Conservation (phyloP, 169 alveolate species). For the Plasmodium yoelii region DNA sequence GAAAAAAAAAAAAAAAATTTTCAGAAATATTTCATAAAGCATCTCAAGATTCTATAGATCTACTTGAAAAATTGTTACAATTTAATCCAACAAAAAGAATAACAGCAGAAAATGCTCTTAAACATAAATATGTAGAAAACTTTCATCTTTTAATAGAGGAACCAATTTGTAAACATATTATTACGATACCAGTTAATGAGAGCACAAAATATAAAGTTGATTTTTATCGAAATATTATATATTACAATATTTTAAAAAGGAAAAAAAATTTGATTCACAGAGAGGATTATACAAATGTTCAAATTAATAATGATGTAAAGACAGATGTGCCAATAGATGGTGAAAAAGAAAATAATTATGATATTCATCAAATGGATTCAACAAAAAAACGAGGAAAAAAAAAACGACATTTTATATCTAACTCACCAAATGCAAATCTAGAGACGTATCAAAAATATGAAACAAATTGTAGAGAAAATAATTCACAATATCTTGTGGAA, state of each 20-base stretch:
- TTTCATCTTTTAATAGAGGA: constrained; percentile 91
- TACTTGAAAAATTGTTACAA: constrained; percentile 85
- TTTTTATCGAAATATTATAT: constrained; percentile 90
- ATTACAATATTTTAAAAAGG: constrained; percentile 86
- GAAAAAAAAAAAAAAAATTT: constrained; percentile 71
- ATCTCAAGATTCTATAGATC: constrained; percentile 82
- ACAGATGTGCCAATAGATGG: too few relatives aligned
- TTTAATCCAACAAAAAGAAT: constrained; percentile 88
- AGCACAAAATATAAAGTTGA: constrained; percentile 88
- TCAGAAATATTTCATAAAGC: constrained; percentile 71
- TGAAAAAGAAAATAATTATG: too few relatives aligned
- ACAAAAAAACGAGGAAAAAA: too few relatives aligned
- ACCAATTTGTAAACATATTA: constrained; percentile 86
- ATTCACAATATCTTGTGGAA: too few relatives aligned
- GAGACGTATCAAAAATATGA: too few relatives aligned
- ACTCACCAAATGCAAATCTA: too few relatives aligned
- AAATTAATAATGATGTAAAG: neutral
- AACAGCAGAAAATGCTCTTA: constrained; percentile 88
- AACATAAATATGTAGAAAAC: constrained; percentile 86
- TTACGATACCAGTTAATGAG: constrained; percentile 91
- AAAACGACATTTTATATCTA: too few relatives aligned
- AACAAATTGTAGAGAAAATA: too few relatives aligned
- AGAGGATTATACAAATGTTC: neutral
- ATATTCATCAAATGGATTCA: too few relatives aligned
- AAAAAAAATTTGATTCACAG: constrained; percentile 39